Conservation (phyloP, 148 eudicot genomes). For the Nepenthes mirabilis region DNA sequence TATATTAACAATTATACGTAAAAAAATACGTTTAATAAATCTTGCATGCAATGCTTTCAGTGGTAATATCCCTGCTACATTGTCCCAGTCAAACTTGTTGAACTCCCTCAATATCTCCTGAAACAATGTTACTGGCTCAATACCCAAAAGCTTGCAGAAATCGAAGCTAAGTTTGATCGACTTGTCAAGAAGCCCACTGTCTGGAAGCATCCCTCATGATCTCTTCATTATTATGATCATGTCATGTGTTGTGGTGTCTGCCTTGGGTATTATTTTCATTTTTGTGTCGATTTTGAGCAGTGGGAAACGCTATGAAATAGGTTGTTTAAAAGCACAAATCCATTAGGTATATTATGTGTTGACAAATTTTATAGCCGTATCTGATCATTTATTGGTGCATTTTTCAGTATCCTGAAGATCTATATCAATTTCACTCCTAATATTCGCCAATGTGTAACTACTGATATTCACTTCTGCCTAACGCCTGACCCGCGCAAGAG, state of each 20-base stretch:
- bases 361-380: too few species aligned
- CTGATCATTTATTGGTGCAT: too few species aligned
- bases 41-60: constrained; percentile 48
- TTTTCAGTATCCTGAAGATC: too few species aligned
- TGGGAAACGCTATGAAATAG: constrained; percentile 35
- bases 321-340: constrained; percentile 17
- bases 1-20: too few species aligned
- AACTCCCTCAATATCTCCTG: constrained; percentile 78
- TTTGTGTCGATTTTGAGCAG: constrained; percentile 41
- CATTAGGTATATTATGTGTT: too few species aligned
- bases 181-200: constrained; percentile 57
- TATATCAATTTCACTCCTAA: too few species aligned
- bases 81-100: constrained; percentile 40
- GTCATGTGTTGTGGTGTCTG: constrained; percentile 32
- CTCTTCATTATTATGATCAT: constrained; percentile 28
- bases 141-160: constrained; percentile 43
- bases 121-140: constrained; percentile 45
- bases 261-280: constrained; percentile 26
- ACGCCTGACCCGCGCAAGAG: too few species aligned
- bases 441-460: too few species aligned
- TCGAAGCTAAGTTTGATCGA: constrained; percentile 65
- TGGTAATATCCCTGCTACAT: constrained; percentile 44
- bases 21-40: constrained; percentile 14
- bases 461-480: too few species aligned
- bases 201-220: constrained; percentile 48